Evolutionary conservation across 306 rosid genomes (phyloP).

Genomic region (Malus domestica): ASM211411v1 NC_041801.1:137001-137500

Average conservation of each 20-base stretch:
- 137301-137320: conserved; percentile 30
- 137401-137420: conserved; percentile 1
- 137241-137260: conserved; percentile 25
- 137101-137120: not conserved
- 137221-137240: conserved; percentile 14
- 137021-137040: not conserved
- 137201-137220: conserved; percentile 8
- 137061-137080: not conserved
- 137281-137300: conserved; percentile 17
- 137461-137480: conserved; percentile 80
- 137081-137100: not conserved
- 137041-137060: not conserved
- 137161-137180: not conserved
- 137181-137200: not conserved
- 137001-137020: too few relatives aligned
- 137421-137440: not conserved
- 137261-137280: conserved; percentile 26
- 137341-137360: conserved; percentile 16
- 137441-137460: not conserved
- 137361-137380: conserved; percentile 13
- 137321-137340: conserved; percentile 13
- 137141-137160: not conserved
- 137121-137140: not conserved
- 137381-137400: conserved; percentile 10
- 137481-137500: conserved; percentile 87